Conservation (phyloP, 2,329 filamentous ascomycete genomes). For the Fusarium vanettenii region DNA sequence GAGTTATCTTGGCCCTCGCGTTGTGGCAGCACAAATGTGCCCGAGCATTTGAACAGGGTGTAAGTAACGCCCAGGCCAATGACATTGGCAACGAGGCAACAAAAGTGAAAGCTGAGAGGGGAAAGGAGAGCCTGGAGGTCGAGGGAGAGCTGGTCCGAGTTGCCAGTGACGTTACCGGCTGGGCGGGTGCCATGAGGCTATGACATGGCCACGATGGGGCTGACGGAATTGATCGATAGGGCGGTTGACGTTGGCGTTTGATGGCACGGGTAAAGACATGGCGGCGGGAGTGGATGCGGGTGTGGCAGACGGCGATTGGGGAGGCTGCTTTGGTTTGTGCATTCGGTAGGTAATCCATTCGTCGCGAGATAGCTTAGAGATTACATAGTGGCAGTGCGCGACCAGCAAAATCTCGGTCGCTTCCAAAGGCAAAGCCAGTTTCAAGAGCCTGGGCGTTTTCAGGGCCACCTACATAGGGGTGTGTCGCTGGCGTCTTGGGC, state of each 20-base stretch:
- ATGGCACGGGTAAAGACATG: conserved; percentile 31
- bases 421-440: conserved; percentile 28
- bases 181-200: conserved; percentile 23
- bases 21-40: conserved; percentile 7
- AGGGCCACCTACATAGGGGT: neutral
- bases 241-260: conserved; percentile 15
- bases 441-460: conserved; percentile 1
- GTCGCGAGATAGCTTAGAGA: conserved; percentile 7
- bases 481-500: neutral
- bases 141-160: neutral
- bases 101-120: neutral
- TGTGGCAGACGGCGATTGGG: conserved; percentile 21
- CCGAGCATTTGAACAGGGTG: neutral
- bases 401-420: conserved; percentile 33
- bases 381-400: conserved; percentile 31
- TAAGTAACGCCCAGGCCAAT: neutral
- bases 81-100: neutral
- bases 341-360: neutral
- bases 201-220: conserved; percentile 39
- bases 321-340: neutral
- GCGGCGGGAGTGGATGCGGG: conserved; percentile 34
- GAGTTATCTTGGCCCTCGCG: conserved; percentile 20
- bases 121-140: neutral
- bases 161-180: conserved; percentile 14
- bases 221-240: conserved; percentile 31